These are phyloP conservation scores for Sclerotinia glacialis DNA, from an alignment of 2,329 filamentous ascomycete species.

Conservation along the genomic window DNA sequence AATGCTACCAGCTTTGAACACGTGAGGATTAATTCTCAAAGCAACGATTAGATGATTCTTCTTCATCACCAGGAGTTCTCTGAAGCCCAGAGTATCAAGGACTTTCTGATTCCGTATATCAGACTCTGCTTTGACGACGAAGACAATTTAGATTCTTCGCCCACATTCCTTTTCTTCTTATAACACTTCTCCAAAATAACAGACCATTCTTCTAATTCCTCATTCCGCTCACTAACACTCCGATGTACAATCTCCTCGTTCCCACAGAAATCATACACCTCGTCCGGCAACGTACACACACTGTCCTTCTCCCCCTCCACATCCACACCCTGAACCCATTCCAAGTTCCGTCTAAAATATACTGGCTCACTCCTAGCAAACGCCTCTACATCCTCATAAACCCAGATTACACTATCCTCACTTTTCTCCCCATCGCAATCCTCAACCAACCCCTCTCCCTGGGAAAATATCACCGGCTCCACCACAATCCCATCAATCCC, in stretches of 20 bases:
- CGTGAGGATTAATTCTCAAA: accelerated
- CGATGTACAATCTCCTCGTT: neutral
- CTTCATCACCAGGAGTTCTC: too few relatives aligned
- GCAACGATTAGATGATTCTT: too few relatives aligned
- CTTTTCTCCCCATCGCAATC: too few relatives aligned
- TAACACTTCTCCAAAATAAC: neutral
- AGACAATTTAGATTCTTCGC: too few relatives aligned
- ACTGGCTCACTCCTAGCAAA: neutral
- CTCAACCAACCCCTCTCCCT: too few relatives aligned
- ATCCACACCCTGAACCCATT: neutral
- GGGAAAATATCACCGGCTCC: neutral
- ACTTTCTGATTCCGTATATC: too few relatives aligned
- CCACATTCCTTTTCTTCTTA: neutral
- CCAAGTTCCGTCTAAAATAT: neutral
- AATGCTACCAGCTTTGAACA: neutral
- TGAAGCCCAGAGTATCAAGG: too few relatives aligned
- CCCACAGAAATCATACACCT: neutral
- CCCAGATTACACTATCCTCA: neutral
- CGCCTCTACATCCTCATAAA: neutral
- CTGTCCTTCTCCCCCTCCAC: neutral
- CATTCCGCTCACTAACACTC: neutral
- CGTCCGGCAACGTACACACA: neutral
- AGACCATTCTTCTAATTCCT: neutral
- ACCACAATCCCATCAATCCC: neutral
- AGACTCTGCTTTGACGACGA: too few relatives aligned